These are phyloP conservation scores for Aspergillus clavatus DNA, from an alignment of 2,329 filamentous ascomycete species.

Conservation along the genomic window DNA sequence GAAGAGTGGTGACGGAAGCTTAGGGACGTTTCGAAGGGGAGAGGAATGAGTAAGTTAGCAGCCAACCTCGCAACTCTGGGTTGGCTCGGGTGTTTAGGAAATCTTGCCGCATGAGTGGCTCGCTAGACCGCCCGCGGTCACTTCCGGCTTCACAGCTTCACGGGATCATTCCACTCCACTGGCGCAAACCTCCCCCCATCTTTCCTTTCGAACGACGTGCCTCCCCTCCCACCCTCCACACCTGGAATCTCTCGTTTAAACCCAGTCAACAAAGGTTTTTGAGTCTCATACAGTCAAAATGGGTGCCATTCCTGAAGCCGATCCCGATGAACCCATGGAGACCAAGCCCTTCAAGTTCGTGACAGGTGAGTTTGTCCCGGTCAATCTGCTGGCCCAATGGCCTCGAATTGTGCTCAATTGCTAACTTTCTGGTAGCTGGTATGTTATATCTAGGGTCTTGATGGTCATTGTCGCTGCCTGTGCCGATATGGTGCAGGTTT, in stretches of 20 bases:
- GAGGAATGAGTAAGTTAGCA: constrained; percentile 12
- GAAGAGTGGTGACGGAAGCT: constrained; percentile 22
- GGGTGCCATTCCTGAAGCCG: constrained; percentile 64
- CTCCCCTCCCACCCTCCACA: constrained; percentile 19
- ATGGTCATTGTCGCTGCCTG: constrained; percentile 11
- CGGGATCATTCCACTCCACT: constrained; percentile 27
- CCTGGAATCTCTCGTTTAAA: constrained; percentile 9
- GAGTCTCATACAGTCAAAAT: constrained; percentile 57
- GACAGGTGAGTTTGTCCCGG: constrained; percentile 65
- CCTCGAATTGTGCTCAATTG: constrained; percentile 29
- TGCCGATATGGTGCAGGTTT: constrained; percentile 6
- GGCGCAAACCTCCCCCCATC: constrained; percentile 28
- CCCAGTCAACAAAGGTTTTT: constrained; percentile 12
- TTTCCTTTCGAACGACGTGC: constrained; percentile 21
- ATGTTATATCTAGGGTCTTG: constrained; percentile 26
- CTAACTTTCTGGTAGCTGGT: constrained; percentile 48
- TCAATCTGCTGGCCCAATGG: constrained; percentile 19
- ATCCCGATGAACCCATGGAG: constrained; percentile 70
- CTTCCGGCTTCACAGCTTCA: constrained; percentile 34
- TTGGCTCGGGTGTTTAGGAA: constrained; percentile 35
- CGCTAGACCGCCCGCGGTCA: constrained; percentile 38
- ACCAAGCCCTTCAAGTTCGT: constrained; percentile 99
- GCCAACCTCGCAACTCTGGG: no score
- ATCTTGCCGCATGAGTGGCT: constrained; percentile 32
- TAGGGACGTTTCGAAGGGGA: constrained; percentile 10